phyloP scores from a whole-genome alignment of 176 grass and related monocot species.

The Leersia perrieri region DNA sequence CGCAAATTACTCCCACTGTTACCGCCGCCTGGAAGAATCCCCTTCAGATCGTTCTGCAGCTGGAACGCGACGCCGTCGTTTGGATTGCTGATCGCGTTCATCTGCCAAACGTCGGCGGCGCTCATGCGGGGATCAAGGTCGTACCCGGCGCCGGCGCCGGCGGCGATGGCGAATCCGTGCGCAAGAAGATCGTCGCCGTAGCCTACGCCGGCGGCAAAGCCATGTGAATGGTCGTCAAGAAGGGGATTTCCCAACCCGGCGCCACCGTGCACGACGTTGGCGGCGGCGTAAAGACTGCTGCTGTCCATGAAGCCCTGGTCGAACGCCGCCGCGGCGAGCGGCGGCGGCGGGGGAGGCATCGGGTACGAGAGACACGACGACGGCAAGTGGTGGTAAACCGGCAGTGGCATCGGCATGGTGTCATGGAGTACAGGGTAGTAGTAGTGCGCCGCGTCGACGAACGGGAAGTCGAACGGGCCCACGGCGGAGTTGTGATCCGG shows the following conservation, averaged over 20 bases:
- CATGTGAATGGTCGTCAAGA: background rate
- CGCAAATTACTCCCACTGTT: background rate
- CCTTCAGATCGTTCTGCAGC: background rate
- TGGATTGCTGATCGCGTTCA: background rate
- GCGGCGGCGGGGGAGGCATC: background rate
- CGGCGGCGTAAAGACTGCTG: background rate
- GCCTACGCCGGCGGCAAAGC: background rate
- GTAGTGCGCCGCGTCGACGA: background rate
- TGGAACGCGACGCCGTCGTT: background rate
- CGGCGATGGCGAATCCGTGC: background rate
- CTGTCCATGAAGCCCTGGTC: background rate
- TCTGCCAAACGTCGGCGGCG: background rate
- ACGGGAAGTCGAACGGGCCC: background rate
- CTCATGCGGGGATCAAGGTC: background rate
- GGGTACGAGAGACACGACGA: background rate
- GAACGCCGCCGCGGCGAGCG: background rate
- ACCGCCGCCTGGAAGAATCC: background rate
- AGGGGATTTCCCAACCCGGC: background rate
- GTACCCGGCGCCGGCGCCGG: background rate
- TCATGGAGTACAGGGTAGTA: background rate
- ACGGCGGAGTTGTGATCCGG: background rate
- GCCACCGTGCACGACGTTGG: background rate
- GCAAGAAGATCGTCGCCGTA: background rate
- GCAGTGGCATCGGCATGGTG: conserved; percentile 2
- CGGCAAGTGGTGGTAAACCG: background rate